phyloP scores from a whole-genome alignment of 192 early-diverging fungal genomes.

The Helicostylum pulchrum region DNA sequence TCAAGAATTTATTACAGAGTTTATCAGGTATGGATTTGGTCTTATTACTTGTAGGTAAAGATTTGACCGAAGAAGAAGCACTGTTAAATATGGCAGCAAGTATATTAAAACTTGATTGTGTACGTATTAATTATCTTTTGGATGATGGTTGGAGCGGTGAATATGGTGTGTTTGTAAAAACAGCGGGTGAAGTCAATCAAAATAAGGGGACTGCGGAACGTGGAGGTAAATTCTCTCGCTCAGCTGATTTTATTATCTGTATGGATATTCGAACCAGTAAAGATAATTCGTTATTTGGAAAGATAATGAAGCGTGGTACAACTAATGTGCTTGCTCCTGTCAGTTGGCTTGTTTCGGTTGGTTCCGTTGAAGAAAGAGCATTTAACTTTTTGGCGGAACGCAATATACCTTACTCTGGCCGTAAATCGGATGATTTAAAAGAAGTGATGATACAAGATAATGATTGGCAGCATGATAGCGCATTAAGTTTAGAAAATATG shows the following conservation, averaged over 20 bases:
- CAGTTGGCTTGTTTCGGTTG: neutral
- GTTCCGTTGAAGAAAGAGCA: neutral
- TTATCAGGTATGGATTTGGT: neutral
- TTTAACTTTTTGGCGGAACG: neutral
- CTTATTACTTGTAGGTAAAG: neutral
- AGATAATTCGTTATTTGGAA: neutral
- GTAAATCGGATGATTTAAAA: neutral
- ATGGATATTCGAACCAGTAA: neutral
- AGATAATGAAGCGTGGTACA: neutral
- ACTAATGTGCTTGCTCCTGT: neutral
- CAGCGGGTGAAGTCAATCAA: neutral
- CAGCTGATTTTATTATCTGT: neutral
- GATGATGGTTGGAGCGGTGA: neutral
- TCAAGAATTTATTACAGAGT: neutral
- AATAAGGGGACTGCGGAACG: no score
- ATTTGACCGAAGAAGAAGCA: neutral
- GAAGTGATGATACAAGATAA: neutral
- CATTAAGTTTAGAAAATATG: neutral
- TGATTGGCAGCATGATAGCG: neutral
- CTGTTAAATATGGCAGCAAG: neutral
- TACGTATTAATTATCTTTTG: neutral
- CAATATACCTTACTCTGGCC: neutral
- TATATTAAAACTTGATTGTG: neutral
- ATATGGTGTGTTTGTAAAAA: neutral
- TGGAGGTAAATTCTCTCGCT: neutral